These are phyloP conservation scores for Candida nanaspora DNA, from an alignment of 805 yeast species.

Conservation along the genomic window DNA sequence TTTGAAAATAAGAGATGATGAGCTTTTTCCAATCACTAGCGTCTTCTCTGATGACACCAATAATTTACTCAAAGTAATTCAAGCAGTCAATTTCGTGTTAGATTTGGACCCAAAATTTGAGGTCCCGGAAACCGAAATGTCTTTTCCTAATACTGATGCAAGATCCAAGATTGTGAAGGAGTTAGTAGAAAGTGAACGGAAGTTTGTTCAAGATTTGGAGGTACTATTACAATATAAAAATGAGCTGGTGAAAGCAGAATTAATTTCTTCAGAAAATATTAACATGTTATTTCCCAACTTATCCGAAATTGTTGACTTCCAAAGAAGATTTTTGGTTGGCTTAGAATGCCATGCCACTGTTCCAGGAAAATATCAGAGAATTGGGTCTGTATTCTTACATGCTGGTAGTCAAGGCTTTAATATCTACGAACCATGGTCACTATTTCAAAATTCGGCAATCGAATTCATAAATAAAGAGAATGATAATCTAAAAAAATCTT, in stretches of 20 bases:
- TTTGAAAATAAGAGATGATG: conserved; percentile 68
- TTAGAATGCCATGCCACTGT: conserved; percentile 80
- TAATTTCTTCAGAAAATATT: conserved; percentile 70
- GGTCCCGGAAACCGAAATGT: conserved; percentile 15
- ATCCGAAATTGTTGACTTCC: conserved; percentile 80
- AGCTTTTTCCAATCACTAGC: conserved; percentile 82
- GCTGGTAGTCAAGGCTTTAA: conserved; percentile 75
- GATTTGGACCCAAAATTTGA: conserved; percentile 38
- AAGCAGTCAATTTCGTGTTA: conserved; percentile 61
- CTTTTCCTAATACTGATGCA: conserved; percentile 37
- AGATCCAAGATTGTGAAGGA: conserved; percentile 78
- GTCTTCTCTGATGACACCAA: conserved; percentile 79
- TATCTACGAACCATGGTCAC: conserved; percentile 90
- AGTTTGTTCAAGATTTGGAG: conserved; percentile 88
- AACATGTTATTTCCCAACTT: conserved; percentile 82
- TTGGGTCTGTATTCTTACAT: conserved; percentile 83
- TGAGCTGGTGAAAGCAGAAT: conserved; percentile 58
- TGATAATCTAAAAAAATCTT: conserved; percentile 44
- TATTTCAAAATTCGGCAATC: conserved; percentile 81
- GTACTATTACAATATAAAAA: conserved; percentile 57
- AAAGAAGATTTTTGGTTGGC: conserved; percentile 81
- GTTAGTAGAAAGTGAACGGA: conserved; percentile 82
- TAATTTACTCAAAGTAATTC: conserved; percentile 67
- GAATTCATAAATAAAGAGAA: conserved; percentile 68
- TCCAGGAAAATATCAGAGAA: conserved; percentile 68